Conservation (phyloP, 1,284 basidiomycete species). For the Apiotrichum gracile region DNA sequence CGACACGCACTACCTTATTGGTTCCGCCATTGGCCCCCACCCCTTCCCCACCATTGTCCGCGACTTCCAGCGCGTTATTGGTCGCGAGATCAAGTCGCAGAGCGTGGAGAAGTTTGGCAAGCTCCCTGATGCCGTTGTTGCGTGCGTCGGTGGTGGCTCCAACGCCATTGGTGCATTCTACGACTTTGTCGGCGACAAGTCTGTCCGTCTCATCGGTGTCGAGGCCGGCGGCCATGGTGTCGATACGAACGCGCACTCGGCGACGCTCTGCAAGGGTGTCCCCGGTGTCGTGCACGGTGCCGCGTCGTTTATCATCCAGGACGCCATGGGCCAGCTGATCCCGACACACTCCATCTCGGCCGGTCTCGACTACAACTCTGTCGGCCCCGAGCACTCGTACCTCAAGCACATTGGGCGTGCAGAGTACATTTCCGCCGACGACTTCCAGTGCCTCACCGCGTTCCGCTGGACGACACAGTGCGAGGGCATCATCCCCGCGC, state of each 20-base stretch:
- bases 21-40: conserved; percentile 95
- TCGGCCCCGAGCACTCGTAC: conserved; percentile 96
- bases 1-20: conserved; percentile 92
- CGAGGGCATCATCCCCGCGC: conserved; percentile 95
- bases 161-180: conserved; percentile 97
- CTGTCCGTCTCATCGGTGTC: conserved; percentile 80
- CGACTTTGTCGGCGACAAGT: conserved; percentile 82
- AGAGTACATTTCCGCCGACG: conserved; percentile 88
- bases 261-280: conserved; percentile 81
- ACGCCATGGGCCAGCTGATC: conserved; percentile 80
- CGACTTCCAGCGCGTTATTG: conserved; percentile 95
- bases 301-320: conserved; percentile 89
- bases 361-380: conserved; percentile 55
- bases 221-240: conserved; percentile 94
- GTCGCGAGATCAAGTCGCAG: conserved; percentile 89
- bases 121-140: conserved; percentile 89
- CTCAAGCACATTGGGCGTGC: conserved; percentile 90
- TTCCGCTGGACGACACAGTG: conserved; percentile 86
- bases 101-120: conserved; percentile 67
- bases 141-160: conserved; percentile 94
- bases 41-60: conserved; percentile 98
- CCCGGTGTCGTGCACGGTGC: conserved; percentile 94
- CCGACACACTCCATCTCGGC: conserved; percentile 97
- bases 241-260: conserved; percentile 80
- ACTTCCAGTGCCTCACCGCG: conserved; percentile 85